phyloP scores from a whole-genome alignment of 768 basidiomycete species.

The Lactarius evosmus region DNA sequence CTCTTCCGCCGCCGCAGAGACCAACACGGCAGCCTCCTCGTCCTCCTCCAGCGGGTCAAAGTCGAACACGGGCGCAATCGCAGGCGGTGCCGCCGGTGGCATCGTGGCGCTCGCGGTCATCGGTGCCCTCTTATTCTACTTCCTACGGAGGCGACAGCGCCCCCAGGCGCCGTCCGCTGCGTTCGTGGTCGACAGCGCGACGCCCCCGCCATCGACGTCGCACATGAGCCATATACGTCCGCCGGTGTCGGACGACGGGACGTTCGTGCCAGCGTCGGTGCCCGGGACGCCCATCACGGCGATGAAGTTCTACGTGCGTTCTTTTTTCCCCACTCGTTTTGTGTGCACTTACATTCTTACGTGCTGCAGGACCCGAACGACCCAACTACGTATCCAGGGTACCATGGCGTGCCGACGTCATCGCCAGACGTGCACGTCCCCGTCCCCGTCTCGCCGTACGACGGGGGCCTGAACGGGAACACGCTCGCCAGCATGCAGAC shows the following conservation, averaged over 20 bases:
- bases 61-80: neutral
- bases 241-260: neutral
- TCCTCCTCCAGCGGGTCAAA: neutral
- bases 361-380: conserved; percentile 11
- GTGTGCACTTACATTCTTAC: no score
- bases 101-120: neutral
- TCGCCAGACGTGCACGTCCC: neutral
- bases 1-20: neutral
- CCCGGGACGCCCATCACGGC: neutral
- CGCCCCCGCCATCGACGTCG: neutral
- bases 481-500: neutral
- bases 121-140: neutral
- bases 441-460: neutral
- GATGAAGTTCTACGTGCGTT: conserved; percentile 17
- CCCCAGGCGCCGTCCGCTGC: neutral
- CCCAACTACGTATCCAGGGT: conserved; percentile 10
- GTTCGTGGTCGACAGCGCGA: neutral
- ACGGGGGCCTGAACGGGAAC: neutral
- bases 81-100: neutral
- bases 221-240: neutral
- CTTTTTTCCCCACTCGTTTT: no score
- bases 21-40: neutral
- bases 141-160: neutral
- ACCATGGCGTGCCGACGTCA: neutral
- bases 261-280: neutral